Evolutionary conservation across 1,284 basidiomycete genomes (phyloP).

Genomic region (Leccinum angustisporum): DNA sequence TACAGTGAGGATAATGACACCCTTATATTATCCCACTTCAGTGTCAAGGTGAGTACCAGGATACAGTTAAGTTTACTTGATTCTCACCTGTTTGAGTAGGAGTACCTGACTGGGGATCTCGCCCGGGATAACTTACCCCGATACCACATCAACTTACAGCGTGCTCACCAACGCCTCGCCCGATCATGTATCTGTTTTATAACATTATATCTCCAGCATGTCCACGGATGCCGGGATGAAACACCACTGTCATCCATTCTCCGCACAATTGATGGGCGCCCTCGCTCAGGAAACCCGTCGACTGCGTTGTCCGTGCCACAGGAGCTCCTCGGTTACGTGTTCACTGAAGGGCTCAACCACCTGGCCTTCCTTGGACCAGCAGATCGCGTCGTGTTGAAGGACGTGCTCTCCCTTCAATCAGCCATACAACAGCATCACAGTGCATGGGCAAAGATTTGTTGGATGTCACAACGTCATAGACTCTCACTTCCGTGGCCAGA

Average conservation of each 20-base stretch:
- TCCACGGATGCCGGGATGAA: neutral
- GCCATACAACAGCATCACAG: neutral
- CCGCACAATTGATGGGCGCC: neutral
- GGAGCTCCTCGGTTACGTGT: slow-evolving; percentile 5
- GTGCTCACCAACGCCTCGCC: slow-evolving; percentile 3
- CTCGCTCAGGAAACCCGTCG: neutral
- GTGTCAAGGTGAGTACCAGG: slow-evolving; percentile 11
- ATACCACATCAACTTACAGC: slow-evolving; percentile 4
- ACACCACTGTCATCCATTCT: neutral
- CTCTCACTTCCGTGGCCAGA: neutral
- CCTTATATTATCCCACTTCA: slow-evolving; percentile 15
- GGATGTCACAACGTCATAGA: neutral
- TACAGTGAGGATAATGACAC: slow-evolving; percentile 9
- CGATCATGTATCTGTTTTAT: slow-evolving; percentile 7
- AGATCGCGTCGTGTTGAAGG: slow-evolving; percentile 1
- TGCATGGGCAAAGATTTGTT: slow-evolving; percentile 2
- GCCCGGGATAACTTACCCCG: neutral
- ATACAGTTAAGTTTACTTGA: neutral
- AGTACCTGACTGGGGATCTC: slow-evolving; percentile 9
- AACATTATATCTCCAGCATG: slow-evolving; percentile 2
- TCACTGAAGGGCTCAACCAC: slow-evolving; percentile 7
- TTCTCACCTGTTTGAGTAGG: neutral
- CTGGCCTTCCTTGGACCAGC: neutral
- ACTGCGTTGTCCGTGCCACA: neutral
- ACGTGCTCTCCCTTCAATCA: neutral